Evolutionary conservation across 2,329 filamentous ascomycete genomes (phyloP).

Genomic region (Akanthomyces muscarius): DNA sequence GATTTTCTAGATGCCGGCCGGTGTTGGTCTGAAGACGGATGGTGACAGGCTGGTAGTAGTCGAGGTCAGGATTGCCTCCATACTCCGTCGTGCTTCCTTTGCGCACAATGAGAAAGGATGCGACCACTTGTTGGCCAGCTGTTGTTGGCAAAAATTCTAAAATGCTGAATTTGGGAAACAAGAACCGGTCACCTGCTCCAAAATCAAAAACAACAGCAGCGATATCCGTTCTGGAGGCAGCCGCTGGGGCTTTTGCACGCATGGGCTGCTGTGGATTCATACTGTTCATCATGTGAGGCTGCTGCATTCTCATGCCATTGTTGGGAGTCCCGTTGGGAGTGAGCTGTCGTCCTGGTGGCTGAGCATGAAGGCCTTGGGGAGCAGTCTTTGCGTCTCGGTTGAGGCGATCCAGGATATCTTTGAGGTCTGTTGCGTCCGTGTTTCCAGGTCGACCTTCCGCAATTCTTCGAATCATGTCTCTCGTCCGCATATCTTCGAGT

Average conservation of each 20-base stretch:
- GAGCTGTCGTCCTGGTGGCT: conserved; percentile 23
- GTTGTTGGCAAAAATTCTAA: conserved; percentile 57
- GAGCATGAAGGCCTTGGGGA: conserved; percentile 27
- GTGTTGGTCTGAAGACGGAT: conserved; percentile 54
- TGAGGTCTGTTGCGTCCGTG: conserved; percentile 52
- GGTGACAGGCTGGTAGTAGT: conserved; percentile 74
- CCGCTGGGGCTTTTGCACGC: conserved; percentile 57
- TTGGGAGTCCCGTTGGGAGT: conserved; percentile 31
- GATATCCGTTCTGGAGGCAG: conserved; percentile 54
- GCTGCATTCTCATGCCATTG: conserved; percentile 22
- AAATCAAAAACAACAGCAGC: conserved; percentile 69
- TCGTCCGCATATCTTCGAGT: conserved; percentile 47
- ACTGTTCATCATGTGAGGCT: conserved; percentile 20
- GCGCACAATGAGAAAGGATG: conserved; percentile 73
- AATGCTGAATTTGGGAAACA: conserved; percentile 76
- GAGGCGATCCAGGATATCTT: conserved; percentile 47
- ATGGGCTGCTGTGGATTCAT: conserved; percentile 48
- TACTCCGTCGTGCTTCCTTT: conserved; percentile 65
- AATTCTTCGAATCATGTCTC: conserved; percentile 51
- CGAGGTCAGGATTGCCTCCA: conserved; percentile 57
- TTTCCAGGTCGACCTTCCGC: conserved; percentile 48
- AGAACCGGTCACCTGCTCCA: conserved; percentile 68
- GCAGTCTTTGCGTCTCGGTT: conserved; percentile 39
- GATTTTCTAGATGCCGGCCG: conserved; percentile 55
- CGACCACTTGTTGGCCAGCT: conserved; percentile 58